Base-by-base conservation (phyloP, 495 filamentous ascomycete species). In the Tuber calosporum region DNA sequence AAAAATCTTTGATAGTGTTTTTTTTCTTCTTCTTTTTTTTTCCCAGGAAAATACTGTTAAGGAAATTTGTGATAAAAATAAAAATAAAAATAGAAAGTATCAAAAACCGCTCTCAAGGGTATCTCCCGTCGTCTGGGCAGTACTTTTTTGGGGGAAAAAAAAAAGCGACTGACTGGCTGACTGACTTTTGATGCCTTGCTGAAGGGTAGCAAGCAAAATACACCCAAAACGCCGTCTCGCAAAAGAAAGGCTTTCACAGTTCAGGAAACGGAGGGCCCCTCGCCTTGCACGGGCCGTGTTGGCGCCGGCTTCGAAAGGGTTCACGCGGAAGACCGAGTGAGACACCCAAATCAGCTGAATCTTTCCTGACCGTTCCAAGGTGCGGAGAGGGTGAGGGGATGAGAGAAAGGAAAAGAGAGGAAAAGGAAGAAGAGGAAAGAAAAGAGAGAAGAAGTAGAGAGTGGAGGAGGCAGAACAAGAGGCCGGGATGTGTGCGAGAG, bases 261-360 rank as follows among this genome's bases (percentile, higher is more conserved):
- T 78, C 75, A 70, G 70, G 70, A 73, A 69, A 76, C 76, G 70
- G 53, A 79, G 75, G 79, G 68, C 79, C 79, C 79, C 79, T 74
- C 77, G 79, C 80, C 79, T 81, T 81, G 80, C 80, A 81, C 80
- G 79, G 80, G 76, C 79, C 76, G 80, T 81, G 71, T 80, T 79
- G 80, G 80, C 80, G 79, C 80, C 80, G 80, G 80, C 80, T 79
- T 79, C 73, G 68, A 81, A 81, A 79, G 79, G 76, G 80, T 81
- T 81, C 77, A 81, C 80, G 71, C 79, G 80, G 74, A 75, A 71
- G 72, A 76, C 79, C 79, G 77, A 81, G 80, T 73, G 80, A 77
- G 77, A 80, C 80, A 73, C 74, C 80, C 81, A 79, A 81, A 81
- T 81, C 75, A 73, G 80, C 75, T 72, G 79, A 72, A 69, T 74